A percentile compares a stretch with the other conserved stretches of the same genome.
Evolutionary conservation across 2,329 filamentous ascomycete genomes (phyloP).

Genomic region (Diaporthe helianthi): DNA sequence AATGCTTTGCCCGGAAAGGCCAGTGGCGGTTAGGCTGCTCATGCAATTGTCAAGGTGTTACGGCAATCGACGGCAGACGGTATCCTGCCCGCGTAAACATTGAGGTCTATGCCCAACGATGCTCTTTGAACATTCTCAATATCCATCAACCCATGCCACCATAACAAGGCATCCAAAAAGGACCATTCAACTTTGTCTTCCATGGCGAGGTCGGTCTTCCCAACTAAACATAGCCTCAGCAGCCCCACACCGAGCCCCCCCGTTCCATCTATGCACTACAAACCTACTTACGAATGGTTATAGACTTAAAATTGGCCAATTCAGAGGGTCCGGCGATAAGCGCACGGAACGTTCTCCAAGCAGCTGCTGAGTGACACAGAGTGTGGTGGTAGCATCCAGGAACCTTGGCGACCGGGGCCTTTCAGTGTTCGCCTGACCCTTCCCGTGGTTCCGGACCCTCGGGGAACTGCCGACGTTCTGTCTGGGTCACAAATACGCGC

Average conservation of each 20-base stretch:
- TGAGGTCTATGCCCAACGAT: no score
- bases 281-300: neutral
- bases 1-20: no score
- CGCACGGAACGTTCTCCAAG: neutral
- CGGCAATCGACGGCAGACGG: no score
- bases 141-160: no score
- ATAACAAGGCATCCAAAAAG: neutral
- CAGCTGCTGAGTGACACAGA: neutral
- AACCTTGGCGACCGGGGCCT: neutral
- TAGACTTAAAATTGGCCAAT: neutral
- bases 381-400: no score
- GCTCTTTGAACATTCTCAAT: no score
- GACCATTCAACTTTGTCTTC: neutral
- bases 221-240: neutral
- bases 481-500: neutral
- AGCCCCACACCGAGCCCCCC: neutral
- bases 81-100: no score
- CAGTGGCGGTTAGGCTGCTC: no score
- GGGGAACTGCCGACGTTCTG: neutral
- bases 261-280: neutral
- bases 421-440: slow-evolving; percentile 7
- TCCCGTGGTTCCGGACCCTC: neutral
- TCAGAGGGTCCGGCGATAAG: neutral
- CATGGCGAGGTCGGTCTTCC: no score
- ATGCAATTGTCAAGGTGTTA: no score